These are phyloP conservation scores for Pichia sp. DNA, from an alignment of 1,139 yeast genomes.

Conservation along the genomic window DNA sequence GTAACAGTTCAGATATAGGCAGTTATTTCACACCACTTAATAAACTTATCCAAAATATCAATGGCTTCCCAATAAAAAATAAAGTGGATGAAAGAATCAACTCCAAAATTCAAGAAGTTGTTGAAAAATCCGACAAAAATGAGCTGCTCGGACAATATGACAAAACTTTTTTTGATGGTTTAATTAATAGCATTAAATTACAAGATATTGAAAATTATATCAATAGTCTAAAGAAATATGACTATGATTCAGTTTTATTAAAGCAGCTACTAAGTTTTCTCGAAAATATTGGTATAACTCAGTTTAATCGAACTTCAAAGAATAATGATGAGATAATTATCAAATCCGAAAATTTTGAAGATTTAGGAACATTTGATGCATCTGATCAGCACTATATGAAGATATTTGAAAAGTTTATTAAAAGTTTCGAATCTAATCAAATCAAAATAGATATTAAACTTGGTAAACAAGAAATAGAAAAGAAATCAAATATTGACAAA, in stretches of 20 bases:
- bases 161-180: conserved; percentile 10
- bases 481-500: neutral
- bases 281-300: conserved; percentile 34
- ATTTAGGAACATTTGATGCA: conserved; percentile 27
- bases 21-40: conserved; percentile 25
- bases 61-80: conserved; percentile 17
- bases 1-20: conserved; percentile 10
- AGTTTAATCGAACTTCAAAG: conserved; percentile 3
- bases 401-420: conserved; percentile 27
- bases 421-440: conserved; percentile 31
- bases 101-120: no score
- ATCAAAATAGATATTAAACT: conserved; percentile 20
- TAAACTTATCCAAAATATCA: conserved; percentile 27
- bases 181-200: conserved; percentile 16
- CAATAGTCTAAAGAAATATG: conserved; percentile 26
- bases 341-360: conserved; percentile 16
- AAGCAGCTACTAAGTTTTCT: conserved; percentile 42
- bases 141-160: no score
- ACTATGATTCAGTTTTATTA: conserved; percentile 31
- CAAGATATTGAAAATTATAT: conserved; percentile 33
- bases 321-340: neutral
- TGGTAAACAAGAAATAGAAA: neutral
- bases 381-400: conserved; percentile 25
- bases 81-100: neutral
- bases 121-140: no score